These are phyloP conservation scores for Globisporangium barbulae DNA, from an alignment of 352 stramenopile genomes.

Conservation along the genomic window DNA sequence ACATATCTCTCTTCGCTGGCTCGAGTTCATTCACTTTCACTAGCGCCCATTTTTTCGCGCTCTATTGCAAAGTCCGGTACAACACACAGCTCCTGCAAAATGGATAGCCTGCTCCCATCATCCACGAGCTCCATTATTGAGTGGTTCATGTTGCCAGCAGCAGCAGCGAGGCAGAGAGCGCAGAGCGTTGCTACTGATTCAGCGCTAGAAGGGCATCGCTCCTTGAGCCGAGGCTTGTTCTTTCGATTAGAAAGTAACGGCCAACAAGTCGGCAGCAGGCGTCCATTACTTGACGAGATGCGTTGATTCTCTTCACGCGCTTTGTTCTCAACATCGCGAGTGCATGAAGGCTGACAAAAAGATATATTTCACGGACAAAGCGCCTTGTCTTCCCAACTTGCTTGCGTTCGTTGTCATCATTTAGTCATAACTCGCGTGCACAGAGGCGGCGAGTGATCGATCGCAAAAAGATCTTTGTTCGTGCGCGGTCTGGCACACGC, in stretches of 20 bases:
- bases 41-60: not conserved
- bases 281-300: not conserved
- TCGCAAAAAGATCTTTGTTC: too few species aligned
- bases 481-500: not conserved
- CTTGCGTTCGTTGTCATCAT: too few species aligned
- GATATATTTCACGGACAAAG: too few species aligned
- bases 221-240: not conserved
- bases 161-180: not conserved
- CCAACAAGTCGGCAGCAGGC: not conserved
- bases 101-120: not conserved
- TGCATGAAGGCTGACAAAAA: not conserved
- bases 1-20: not conserved
- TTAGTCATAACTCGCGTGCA: too few species aligned
- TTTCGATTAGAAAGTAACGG: slow-evolving; percentile 1
- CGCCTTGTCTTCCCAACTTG: too few species aligned
- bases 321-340: not conserved
- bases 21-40: not conserved
- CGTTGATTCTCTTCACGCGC: not conserved
- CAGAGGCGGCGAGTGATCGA: too few species aligned
- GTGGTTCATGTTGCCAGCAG: not conserved
- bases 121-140: not conserved
- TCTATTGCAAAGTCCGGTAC: not conserved
- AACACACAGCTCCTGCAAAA: too few species aligned
- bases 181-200: not conserved
- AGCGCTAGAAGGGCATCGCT: not conserved